Evolutionary conservation across 805 yeast genomes (phyloP).

Genomic region (Cyberlindnera subsufficiens): DNA sequence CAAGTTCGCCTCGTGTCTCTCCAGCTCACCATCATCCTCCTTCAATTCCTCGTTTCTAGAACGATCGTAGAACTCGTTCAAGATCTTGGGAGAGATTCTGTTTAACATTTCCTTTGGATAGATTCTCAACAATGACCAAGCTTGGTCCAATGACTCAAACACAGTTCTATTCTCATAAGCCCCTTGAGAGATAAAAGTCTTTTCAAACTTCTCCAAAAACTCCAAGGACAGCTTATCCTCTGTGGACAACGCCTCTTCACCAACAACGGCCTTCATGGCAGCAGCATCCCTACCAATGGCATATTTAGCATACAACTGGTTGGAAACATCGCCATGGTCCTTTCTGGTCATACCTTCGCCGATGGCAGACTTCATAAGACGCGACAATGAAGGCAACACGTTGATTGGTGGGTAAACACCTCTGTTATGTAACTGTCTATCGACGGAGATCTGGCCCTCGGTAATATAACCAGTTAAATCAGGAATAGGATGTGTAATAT

Average conservation of each 20-base stretch:
- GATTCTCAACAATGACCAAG: conserved; percentile 96
- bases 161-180: conserved; percentile 94
- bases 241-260: conserved; percentile 97
- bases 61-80: conserved; percentile 93
- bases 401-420: conserved; percentile 99
- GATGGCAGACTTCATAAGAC: conserved; percentile 98
- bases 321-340: conserved; percentile 99
- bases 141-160: conserved; percentile 93
- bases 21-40: conserved; percentile 35
- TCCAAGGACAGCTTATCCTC: conserved; percentile 97
- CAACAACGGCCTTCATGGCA: conserved; percentile 99
- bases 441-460: conserved; percentile 97
- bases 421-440: conserved; percentile 92
- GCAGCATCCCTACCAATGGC: conserved; percentile 99
- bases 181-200: conserved; percentile 92
- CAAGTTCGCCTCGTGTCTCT: conserved; percentile 28
- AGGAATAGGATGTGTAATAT: conserved; percentile 99
- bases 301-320: conserved; percentile 97
- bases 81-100: conserved; percentile 96
- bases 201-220: conserved; percentile 96
- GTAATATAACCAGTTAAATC: conserved; percentile 99
- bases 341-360: conserved; percentile 99
- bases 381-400: conserved; percentile 93
- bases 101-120: conserved; percentile 98
- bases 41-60: conserved; percentile 55